Percentiles rank a stretch among this genome's conserved stretches.
These are phyloP conservation scores for Coccomyxa sp. DNA, from an alignment of 139 green algal species.

Conservation along the genomic window DNA sequence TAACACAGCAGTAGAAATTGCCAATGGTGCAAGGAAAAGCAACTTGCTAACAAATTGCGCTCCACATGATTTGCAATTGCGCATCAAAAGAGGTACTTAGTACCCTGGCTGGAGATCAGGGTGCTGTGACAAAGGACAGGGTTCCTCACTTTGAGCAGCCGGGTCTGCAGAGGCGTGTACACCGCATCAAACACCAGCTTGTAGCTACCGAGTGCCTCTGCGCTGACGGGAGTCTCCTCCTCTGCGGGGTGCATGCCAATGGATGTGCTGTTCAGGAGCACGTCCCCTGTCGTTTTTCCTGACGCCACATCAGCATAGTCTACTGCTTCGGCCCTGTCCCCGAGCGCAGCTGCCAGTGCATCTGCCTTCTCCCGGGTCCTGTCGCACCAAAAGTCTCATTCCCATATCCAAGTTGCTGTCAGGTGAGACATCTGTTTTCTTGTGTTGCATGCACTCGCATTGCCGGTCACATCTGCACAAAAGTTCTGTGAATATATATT, in stretches of 20 bases:
- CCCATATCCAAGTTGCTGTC: not conserved
- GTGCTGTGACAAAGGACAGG: not conserved
- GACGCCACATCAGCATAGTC: constrained; percentile 25
- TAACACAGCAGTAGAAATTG: too few relatives aligned
- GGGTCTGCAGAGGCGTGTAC: constrained; percentile 92
- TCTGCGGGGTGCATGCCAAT: constrained; percentile 85
- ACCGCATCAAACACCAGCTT: constrained; percentile 95
- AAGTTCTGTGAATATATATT: not conserved
- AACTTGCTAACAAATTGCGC: too few relatives aligned
- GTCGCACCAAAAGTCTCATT: too few relatives aligned
- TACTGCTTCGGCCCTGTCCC: not conserved
- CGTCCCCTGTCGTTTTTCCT: constrained; percentile 57
- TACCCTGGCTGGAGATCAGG: not conserved
- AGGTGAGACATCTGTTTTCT: not conserved
- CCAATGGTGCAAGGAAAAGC: not conserved
- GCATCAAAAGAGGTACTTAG: not conserved
- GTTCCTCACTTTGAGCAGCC: constrained; percentile 46
- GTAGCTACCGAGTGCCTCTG: constrained; percentile 39
- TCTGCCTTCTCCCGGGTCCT: constrained; percentile 54
- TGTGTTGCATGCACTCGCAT: too few relatives aligned
- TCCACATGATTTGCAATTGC: too few relatives aligned
- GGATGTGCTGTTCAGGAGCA: constrained; percentile 92
- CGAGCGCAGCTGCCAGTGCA: constrained; percentile 54
- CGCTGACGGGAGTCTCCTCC: constrained; percentile 59
- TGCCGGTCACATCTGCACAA: too few relatives aligned